phyloP scores from a whole-genome alignment of 352 stramenopile genomes.

The Phytophthora meadii region DNA sequence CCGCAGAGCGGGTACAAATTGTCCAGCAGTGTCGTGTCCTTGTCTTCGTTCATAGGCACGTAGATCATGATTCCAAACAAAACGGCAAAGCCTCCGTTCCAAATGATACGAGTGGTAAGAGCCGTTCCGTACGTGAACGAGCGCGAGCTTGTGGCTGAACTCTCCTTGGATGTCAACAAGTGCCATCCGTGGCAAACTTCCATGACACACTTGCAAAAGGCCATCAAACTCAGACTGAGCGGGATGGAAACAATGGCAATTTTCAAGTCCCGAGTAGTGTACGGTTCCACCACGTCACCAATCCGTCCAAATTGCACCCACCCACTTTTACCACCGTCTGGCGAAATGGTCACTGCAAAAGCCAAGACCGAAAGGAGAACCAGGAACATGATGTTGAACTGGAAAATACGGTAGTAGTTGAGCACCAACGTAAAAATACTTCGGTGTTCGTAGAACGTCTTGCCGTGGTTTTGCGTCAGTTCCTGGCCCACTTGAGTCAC shows the following conservation, averaged over 20 bases:
- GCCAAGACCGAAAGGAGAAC: slow-evolving; percentile 56
- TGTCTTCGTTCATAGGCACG: slow-evolving; percentile 54
- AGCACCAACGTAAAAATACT: slow-evolving; percentile 74
- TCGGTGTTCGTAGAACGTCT: slow-evolving; percentile 85
- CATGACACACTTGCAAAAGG: slow-evolving; percentile 67
- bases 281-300: slow-evolving; percentile 65
- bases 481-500: slow-evolving; percentile 54
- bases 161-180: slow-evolving; percentile 56
- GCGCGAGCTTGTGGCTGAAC: slow-evolving; percentile 53
- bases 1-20: slow-evolving; percentile 50
- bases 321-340: slow-evolving; percentile 58
- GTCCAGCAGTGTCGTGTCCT: slow-evolving; percentile 51
- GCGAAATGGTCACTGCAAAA: slow-evolving; percentile 66
- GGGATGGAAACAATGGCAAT: slow-evolving; percentile 59
- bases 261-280: slow-evolving; percentile 59
- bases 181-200: slow-evolving; percentile 77
- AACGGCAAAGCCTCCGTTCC: slow-evolving; percentile 64
- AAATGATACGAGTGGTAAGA: slow-evolving; percentile 58
- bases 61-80: slow-evolving; percentile 75
- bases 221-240: slow-evolving; percentile 55
- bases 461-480: slow-evolving; percentile 66
- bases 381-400: slow-evolving; percentile 85
- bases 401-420: slow-evolving; percentile 87
- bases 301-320: slow-evolving; percentile 64
- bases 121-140: slow-evolving; percentile 70